Conservation (phyloP, 768 basidiomycete species). For the Leucosporidium creatinivorum region DNA sequence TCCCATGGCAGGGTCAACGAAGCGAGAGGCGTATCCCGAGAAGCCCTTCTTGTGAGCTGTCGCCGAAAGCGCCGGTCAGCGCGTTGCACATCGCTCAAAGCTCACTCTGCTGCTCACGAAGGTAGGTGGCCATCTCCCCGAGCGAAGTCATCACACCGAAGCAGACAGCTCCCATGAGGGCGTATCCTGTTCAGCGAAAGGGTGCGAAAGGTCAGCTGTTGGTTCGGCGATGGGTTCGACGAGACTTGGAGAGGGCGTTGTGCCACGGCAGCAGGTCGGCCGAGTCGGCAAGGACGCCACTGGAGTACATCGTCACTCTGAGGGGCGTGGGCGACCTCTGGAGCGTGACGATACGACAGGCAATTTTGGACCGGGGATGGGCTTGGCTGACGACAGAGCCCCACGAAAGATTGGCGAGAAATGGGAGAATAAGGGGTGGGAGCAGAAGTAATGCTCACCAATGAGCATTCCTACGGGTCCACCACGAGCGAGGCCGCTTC, state of each 20-base stretch:
- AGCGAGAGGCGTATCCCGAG: constrained; percentile 42
- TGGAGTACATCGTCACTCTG: no score
- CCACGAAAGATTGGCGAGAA: no score
- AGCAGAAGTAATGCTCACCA: not conserved
- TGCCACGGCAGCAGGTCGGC: no score
- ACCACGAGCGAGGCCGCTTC: constrained; percentile 11
- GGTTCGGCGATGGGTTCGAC: not conserved
- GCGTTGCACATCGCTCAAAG: not conserved
- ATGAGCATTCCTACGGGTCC: constrained; percentile 28
- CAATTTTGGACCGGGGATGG: no score
- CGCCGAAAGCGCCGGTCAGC: not conserved
- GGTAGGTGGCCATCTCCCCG: constrained; percentile 15
- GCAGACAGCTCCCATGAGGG: constrained; percentile 12
- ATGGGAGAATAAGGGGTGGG: no score
- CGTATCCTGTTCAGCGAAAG: not conserved
- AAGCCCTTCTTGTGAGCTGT: constrained; percentile 32
- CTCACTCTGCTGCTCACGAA: not conserved
- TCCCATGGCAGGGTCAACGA: constrained; percentile 44
- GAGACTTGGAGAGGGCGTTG: no score
- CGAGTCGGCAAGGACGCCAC: no score
- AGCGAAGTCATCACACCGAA: constrained; percentile 9
- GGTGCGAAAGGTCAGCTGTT: constrained; percentile 1
- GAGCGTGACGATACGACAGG: no score
- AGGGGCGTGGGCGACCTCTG: not conserved
- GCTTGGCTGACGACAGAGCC: no score